Evolutionary conservation across 2,329 filamentous ascomycete genomes (phyloP).

Genomic region (Fusarium neocosmosporiellum): DNA sequence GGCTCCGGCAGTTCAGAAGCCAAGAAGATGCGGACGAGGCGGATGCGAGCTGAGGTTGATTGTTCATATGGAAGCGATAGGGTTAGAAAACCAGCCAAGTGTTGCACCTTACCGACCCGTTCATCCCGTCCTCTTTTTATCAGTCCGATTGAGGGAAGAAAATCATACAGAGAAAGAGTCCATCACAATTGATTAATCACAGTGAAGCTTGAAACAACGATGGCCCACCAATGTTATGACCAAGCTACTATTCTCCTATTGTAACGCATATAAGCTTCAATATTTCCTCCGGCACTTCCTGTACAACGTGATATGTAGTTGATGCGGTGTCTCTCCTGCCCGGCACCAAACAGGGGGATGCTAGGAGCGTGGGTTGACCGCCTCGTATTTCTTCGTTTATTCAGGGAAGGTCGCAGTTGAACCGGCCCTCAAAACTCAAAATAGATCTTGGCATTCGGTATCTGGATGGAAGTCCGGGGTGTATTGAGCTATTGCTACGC

Average conservation of each 20-base stretch:
- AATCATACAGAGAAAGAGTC: background rate
- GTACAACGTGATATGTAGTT: background rate
- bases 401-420: background rate
- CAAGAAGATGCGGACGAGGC: constrained; percentile 2
- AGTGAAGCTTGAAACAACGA: background rate
- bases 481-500: background rate
- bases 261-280: background rate
- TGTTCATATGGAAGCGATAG: background rate
- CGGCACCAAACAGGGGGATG: background rate
- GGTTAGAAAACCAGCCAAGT: background rate
- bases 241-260: background rate
- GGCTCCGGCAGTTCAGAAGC: constrained; percentile 6
- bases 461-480: background rate
- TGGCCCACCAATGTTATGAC: background rate
- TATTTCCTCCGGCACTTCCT: background rate
- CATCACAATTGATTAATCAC: background rate
- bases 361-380: background rate
- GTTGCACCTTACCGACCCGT: background rate
- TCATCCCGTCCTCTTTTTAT: background rate
- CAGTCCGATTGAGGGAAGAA: background rate
- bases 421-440: background rate
- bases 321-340: background rate
- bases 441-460: background rate
- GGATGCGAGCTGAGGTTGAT: background rate
- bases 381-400: background rate